These are phyloP conservation scores for Hirschioporus abietinus DNA, from an alignment of 768 basidiomycete species.

Conservation along the genomic window DNA sequence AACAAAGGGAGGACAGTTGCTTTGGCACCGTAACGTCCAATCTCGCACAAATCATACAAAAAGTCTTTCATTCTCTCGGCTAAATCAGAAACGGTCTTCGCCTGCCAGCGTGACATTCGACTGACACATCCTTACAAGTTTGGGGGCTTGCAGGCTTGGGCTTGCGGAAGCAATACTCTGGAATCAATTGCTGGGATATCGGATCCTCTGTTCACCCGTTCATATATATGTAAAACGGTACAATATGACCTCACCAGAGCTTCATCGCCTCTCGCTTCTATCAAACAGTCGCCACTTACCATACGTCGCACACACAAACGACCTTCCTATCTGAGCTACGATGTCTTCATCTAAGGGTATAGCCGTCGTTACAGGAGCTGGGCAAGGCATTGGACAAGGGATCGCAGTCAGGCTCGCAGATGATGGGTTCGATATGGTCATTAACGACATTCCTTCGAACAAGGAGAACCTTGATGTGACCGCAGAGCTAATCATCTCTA, in stretches of 20 bases:
- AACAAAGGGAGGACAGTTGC: no score
- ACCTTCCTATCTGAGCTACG: neutral
- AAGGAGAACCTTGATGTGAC: constrained; percentile 1
- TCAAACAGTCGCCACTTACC: no score
- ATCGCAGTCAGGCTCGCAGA: constrained; percentile 31
- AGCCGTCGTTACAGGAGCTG: constrained; percentile 26
- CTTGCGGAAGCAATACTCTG: no score
- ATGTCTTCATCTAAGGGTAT: constrained; percentile 26
- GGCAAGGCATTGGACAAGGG: constrained; percentile 27
- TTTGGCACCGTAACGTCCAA: no score
- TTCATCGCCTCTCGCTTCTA: no score
- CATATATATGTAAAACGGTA: neutral
- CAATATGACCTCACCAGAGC: neutral
- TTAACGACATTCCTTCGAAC: constrained; percentile 27
- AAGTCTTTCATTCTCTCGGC: no score
- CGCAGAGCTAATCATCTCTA: neutral
- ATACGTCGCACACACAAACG: neutral
- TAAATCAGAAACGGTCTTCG: no score
- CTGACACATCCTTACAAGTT: no score
- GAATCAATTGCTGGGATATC: neutral
- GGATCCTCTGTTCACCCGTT: neutral
- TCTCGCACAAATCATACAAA: no score
- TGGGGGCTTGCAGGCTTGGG: no score
- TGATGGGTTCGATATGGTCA: constrained; percentile 30
- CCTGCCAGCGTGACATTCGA: no score